Conservation (phyloP, 2,329 filamentous ascomycete species). For the Aspergillus versicolor region DNA sequence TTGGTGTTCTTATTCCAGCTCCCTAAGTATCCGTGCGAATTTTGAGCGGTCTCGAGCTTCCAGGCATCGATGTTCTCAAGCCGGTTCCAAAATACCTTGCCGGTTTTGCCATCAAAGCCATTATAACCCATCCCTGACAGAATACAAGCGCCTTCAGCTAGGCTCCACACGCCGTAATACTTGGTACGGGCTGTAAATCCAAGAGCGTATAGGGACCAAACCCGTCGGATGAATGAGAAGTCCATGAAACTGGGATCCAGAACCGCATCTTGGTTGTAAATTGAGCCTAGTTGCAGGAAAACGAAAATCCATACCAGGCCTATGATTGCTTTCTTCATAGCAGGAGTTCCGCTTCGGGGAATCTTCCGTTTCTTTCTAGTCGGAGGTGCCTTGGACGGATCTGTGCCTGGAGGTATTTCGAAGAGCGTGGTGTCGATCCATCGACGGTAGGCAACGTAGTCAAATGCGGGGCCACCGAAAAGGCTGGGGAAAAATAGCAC, state of each 20-base stretch:
- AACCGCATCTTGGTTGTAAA: conserved; percentile 65
- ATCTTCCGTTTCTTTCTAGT: conserved; percentile 90
- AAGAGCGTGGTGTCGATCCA: conserved; percentile 98
- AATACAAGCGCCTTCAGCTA: conserved; percentile 93
- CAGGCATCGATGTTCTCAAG: conserved; percentile 85
- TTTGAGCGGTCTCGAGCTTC: conserved; percentile 86
- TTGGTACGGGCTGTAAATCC: conserved; percentile 80
- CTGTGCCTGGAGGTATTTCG: conserved; percentile 74
- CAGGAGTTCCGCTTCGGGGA: conserved; percentile 83
- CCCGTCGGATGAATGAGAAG: conserved; percentile 67
- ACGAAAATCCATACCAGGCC: conserved; percentile 77
- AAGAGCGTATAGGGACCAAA: conserved; percentile 81
- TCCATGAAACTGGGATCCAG: conserved; percentile 65
- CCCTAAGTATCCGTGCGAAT: conserved; percentile 85
- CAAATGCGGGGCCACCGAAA: conserved; percentile 87
- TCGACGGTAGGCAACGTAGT: conserved; percentile 85
- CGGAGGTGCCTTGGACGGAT: conserved; percentile 78
- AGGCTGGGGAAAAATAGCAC: conserved; percentile 94
- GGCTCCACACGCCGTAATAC: conserved; percentile 93
- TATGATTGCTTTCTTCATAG: conserved; percentile 68
- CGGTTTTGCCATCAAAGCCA: conserved; percentile 79
- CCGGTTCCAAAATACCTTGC: conserved; percentile 84
- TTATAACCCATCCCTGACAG: conserved; percentile 92
- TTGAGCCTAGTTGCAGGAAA: conserved; percentile 70
- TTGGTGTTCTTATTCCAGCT: conserved; percentile 99